Base-by-base conservation (phyloP, 176 grass and related monocot species). In the Pontederia paniculata region DNA sequence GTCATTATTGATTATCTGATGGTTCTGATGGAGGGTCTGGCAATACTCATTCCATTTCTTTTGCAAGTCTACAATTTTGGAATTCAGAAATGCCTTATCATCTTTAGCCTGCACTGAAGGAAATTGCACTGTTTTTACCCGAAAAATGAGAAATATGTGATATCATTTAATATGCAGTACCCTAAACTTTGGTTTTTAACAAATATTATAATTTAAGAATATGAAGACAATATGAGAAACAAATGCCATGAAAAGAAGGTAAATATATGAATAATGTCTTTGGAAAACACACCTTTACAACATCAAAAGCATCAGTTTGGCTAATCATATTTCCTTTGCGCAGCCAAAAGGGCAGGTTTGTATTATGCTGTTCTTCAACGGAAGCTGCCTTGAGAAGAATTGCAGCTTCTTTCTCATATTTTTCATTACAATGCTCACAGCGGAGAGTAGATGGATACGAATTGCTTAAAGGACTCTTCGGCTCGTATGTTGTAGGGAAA, bases 41-140 rank as follows among this genome's bases (percentile, higher is more conserved):
- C 93, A 84, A 62, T 82, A 80, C 13, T 84, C 86, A 1, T 75
- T 88, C 83, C 93, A 88, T 23, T 90, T 90, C 69, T 88, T 91
- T 52, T 82, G 72, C 15, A 98, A 62, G 71, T 98, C 79, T 45
- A 68, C 13, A 17, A 82, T 62, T 69, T 91, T 88, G 17, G 80
- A 71, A 55, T 91, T 82, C 62, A 88, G 63, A 17, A 84, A 64
- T 69, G 74, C 66, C 60, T 80, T 80, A 78, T 78, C 81, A 74
- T 82, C 93, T 77, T 80, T 77, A 74, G 43, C 80, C 93, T 88
- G 86, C 74, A 91, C 65, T 75, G 77, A 76, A 88, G 69, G 71
- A 79, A 88, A 82, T 58, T 71, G 63, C 20, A 73, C 68, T 69
- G 71, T 55, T 82, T 75, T 89, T 84, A 79, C 83, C 70, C 65